phyloP scores from a whole-genome alignment of 1,284 basidiomycete genomes.

The Hypsizygus ulmarius region DNA sequence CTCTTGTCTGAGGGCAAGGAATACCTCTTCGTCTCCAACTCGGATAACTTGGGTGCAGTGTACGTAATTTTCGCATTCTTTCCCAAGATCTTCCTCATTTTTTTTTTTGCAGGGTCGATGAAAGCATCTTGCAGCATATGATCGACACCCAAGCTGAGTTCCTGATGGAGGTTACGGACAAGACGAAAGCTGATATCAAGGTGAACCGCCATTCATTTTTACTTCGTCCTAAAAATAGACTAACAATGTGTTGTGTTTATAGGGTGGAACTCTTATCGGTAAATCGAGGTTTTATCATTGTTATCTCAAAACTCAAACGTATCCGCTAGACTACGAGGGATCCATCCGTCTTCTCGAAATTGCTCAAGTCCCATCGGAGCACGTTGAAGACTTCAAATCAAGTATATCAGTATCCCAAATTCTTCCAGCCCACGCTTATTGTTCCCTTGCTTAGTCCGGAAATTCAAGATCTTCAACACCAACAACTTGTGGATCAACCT shows the following conservation, averaged over 20 bases:
- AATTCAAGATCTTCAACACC: constrained; percentile 97
- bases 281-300: constrained; percentile 1
- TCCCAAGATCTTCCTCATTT: constrained; percentile 13
- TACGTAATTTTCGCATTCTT: constrained; percentile 48
- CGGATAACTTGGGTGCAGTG: constrained; percentile 98
- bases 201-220: constrained; percentile 21
- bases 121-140: constrained; percentile 88
- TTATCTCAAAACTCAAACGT: constrained; percentile 5
- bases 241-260: constrained; percentile 3
- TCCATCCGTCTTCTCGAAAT: constrained; percentile 95
- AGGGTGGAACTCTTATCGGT: constrained; percentile 93
- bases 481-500: constrained; percentile 99
- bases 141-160: constrained; percentile 86
- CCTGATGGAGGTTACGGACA: constrained; percentile 99
- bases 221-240: background rate
- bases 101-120: constrained; percentile 59
- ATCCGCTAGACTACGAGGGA: constrained; percentile 81
- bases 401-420: constrained; percentile 31
- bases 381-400: constrained; percentile 98
- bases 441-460: constrained; percentile 56
- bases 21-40: constrained; percentile 99
- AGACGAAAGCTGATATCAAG: constrained; percentile 99
- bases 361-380: constrained; percentile 97
- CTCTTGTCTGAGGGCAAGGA: constrained; percentile 95
- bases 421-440: constrained; percentile 3